Percentiles rank a stretch among this genome's conserved stretches.
Evolutionary conservation across 2,329 filamentous ascomycete genomes (phyloP).

Genomic region (Knoxdaviesia proteae): DNA sequence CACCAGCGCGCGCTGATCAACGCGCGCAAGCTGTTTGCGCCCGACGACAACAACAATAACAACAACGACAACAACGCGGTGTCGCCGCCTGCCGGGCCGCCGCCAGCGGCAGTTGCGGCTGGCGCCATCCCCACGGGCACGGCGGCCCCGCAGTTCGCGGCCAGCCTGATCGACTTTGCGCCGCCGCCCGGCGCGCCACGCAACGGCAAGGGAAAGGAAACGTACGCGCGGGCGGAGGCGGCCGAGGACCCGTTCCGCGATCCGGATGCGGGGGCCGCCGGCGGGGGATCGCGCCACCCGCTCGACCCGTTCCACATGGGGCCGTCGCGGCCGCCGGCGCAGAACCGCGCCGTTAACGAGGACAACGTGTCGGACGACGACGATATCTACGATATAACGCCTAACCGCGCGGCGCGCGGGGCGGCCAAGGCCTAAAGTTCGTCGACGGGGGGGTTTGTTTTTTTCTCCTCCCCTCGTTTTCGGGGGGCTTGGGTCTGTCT

Average conservation of each 20-base stretch:
- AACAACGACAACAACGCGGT: not conserved
- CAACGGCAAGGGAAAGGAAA: constrained; percentile 14
- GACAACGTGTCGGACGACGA: constrained; percentile 14
- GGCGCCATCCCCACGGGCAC: constrained; percentile 6
- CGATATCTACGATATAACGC: constrained; percentile 19
- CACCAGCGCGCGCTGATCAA: constrained; percentile 64
- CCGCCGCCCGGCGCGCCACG: constrained; percentile 5
- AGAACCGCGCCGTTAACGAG: constrained; percentile 6
- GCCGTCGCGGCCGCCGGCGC: constrained; percentile 5
- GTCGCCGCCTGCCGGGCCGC: not conserved
- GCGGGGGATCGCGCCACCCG: constrained; percentile 1
- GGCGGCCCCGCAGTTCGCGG: constrained; percentile 5
- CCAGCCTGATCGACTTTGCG: constrained; percentile 3
- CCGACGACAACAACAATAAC: constrained; percentile 9
- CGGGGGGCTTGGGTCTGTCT: too few species aligned
- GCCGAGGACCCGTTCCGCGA: constrained; percentile 16
- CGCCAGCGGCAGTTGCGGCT: constrained; percentile 1
- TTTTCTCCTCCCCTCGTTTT: too few species aligned
- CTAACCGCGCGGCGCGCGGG: not conserved
- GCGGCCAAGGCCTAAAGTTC: too few species aligned
- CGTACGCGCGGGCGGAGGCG: constrained; percentile 8
- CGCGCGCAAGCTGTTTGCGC: constrained; percentile 32
- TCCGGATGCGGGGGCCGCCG: constrained; percentile 6
- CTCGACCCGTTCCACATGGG: too few species aligned
- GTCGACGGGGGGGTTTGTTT: too few species aligned